Percentiles rank a stretch among this genome's conserved stretches.
Evolutionary conservation across 2,329 filamentous ascomycete species (phyloP).

Genomic region (Sporothrix variecibatus): DNA sequence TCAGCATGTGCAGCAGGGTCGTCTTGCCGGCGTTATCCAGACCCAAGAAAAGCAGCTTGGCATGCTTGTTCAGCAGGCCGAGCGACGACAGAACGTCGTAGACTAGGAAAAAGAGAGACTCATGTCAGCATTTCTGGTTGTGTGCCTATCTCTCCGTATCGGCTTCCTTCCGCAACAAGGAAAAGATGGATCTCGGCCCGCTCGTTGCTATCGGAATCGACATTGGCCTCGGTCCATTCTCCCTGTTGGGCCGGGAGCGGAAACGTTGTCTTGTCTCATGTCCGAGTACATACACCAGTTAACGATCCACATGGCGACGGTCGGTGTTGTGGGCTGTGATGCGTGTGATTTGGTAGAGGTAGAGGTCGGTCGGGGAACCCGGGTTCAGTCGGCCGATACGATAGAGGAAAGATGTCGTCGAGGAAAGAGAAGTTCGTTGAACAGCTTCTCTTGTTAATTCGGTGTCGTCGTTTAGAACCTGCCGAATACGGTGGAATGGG

Average conservation of each 20-base stretch:
- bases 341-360: background rate
- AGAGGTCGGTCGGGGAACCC: background rate
- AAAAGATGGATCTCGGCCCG: background rate
- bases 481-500: slow-evolving; percentile 6
- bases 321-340: background rate
- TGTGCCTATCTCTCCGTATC: background rate
- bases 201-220: background rate
- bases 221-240: slow-evolving; percentile 13
- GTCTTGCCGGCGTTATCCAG: slow-evolving; percentile 96
- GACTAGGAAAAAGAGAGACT: slow-evolving; percentile 53
- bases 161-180: background rate
- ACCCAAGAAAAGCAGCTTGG: slow-evolving; percentile 90
- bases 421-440: background rate
- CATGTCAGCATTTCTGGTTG: slow-evolving; percentile 34
- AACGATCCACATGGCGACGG: slow-evolving; percentile 79
- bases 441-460: background rate
- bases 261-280: background rate
- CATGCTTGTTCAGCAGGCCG: slow-evolving; percentile 91
- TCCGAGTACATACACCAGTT: slow-evolving; percentile 80
- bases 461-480: background rate
- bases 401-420: background rate
- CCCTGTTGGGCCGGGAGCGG: background rate
- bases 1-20: slow-evolving; percentile 91
- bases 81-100: slow-evolving; percentile 87
- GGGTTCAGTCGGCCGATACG: background rate